These are phyloP conservation scores for Pichia sporocuriosa DNA, from an alignment of 805 yeast genomes.

Conservation along the genomic window DNA sequence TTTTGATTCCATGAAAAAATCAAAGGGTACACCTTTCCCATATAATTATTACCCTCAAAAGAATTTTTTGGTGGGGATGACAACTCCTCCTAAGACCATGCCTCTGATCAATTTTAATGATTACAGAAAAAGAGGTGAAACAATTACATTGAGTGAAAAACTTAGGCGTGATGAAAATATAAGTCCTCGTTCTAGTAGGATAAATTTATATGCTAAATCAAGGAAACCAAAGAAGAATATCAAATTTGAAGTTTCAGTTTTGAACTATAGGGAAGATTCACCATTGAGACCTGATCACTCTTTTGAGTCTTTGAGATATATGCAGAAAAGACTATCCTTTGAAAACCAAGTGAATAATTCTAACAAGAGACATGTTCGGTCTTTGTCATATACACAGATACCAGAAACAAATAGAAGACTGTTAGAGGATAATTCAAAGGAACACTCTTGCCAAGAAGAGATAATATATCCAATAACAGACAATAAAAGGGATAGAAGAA, in stretches of 20 bases:
- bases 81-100: conserved; percentile 4
- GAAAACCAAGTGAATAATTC: background rate
- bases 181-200: conserved; percentile 3
- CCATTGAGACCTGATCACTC: conserved; percentile 8
- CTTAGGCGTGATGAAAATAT: conserved; percentile 43
- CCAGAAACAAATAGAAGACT: background rate
- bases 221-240: background rate
- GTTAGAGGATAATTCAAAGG: no score
- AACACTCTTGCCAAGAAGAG: background rate
- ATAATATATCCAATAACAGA: background rate
- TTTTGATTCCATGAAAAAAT: conserved; percentile 17
- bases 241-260: conserved; percentile 4
- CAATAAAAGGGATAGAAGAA: background rate
- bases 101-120: background rate
- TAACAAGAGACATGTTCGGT: conserved; percentile 4
- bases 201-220: background rate
- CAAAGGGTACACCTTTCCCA: background rate
- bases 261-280: background rate
- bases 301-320: conserved; percentile 8
- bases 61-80: no score
- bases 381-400: conserved; percentile 2
- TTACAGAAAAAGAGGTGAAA: conserved; percentile 4
- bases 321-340: background rate
- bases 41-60: conserved; percentile 3
- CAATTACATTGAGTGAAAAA: conserved; percentile 24